Conservation (phyloP, 441 rosid genomes). For the Syzygium malaccense region DNA sequence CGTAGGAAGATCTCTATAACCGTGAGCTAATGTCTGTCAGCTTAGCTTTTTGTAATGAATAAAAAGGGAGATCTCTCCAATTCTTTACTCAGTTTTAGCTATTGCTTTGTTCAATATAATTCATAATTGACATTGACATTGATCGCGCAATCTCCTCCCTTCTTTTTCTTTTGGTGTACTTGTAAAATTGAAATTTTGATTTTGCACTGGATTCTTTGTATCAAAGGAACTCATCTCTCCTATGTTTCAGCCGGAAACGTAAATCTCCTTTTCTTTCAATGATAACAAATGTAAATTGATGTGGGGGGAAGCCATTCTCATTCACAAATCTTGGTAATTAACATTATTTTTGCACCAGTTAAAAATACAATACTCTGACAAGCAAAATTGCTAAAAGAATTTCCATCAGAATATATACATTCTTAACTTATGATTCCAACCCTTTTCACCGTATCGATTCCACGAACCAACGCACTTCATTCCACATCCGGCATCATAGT, state of each 20-base stretch:
- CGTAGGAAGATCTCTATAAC: background rate
- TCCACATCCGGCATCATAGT: background rate
- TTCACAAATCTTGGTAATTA: background rate
- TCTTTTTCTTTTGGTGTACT: background rate
- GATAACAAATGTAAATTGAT: background rate
- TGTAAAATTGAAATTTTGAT: background rate
- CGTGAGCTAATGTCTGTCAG: background rate
- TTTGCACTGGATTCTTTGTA: background rate
- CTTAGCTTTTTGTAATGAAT: background rate
- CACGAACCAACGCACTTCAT: background rate
- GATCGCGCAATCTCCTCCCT: background rate
- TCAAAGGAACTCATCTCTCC: background rate
- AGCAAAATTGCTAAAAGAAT: background rate
- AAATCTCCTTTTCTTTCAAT: background rate
- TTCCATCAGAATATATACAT: background rate
- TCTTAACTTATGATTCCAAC: background rate
- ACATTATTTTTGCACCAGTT: background rate
- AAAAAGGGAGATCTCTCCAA: background rate
- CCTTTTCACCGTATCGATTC: background rate
- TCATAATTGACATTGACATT: background rate
- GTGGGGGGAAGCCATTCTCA: background rate
- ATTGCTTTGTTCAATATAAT: background rate
- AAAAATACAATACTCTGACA: background rate
- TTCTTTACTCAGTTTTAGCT: background rate
- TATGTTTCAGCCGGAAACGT: background rate